Percentiles rank a stretch among this genome's conserved stretches.
These are phyloP conservation scores for Peribolospora baueri DNA, from an alignment of 768 basidiomycete species.

Conservation along the genomic window DNA sequence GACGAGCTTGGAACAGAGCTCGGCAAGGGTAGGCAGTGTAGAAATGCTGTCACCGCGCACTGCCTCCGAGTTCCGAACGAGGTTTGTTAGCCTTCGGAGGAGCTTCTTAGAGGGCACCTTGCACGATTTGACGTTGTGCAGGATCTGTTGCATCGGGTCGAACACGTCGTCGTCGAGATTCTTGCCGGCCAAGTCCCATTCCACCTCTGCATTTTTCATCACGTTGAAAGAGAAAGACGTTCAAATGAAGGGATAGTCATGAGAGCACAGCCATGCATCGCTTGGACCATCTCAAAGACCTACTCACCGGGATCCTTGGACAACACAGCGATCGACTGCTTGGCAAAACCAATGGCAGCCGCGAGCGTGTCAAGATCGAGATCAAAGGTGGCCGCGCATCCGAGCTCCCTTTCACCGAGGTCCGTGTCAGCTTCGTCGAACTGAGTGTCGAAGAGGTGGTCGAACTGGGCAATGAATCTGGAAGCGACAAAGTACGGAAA, in stretches of 20 bases:
- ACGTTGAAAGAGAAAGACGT: neutral
- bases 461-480: conserved; percentile 79
- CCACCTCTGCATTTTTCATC: conserved; percentile 31
- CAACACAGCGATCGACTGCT: conserved; percentile 53
- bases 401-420: conserved; percentile 68
- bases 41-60: conserved; percentile 44
- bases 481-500: neutral
- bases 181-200: conserved; percentile 45
- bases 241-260: neutral
- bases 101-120: conserved; percentile 39
- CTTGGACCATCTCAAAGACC: neutral
- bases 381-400: conserved; percentile 57
- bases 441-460: conserved; percentile 70
- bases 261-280: neutral
- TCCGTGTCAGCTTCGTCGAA: conserved; percentile 65
- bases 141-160: conserved; percentile 41
- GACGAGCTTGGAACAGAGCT: conserved; percentile 45
- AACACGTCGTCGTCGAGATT: conserved; percentile 54
- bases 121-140: neutral
- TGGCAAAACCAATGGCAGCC: conserved; percentile 68
- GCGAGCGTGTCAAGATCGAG: conserved; percentile 82
- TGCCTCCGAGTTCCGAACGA: conserved; percentile 44
- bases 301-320: conserved; percentile 48
- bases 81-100: conserved; percentile 56
- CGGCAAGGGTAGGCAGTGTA: conserved; percentile 46